Percentiles rank a stretch among this genome's conserved stretches.
These are phyloP conservation scores for Mortierella polycephala DNA, from an alignment of 371 early-diverging fungal genomes.

Conservation along the genomic window DNA sequence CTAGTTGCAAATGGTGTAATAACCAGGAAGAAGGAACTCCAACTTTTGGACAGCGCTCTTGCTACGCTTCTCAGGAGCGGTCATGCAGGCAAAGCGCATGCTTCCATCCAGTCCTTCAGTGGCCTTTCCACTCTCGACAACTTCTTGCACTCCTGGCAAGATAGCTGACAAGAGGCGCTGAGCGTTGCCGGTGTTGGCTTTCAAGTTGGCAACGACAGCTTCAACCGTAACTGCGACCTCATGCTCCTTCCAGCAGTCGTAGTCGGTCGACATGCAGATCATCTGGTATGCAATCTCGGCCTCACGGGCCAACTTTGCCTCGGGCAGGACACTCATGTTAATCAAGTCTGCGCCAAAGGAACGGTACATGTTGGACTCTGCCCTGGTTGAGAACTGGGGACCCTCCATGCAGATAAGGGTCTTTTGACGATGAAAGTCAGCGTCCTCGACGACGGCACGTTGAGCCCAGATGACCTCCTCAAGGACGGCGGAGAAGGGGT, in stretches of 20 bases:
- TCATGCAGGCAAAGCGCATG: constrained; percentile 82
- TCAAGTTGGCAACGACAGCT: constrained; percentile 91
- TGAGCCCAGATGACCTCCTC: constrained; percentile 77
- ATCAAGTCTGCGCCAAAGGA: constrained; percentile 93
- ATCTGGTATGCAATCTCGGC: constrained; percentile 98
- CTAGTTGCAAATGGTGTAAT: constrained; percentile 57
- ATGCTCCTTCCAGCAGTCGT: constrained; percentile 95
- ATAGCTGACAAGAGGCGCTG: constrained; percentile 80
- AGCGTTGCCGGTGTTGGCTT: constrained; percentile 87
- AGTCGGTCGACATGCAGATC: constrained; percentile 99
- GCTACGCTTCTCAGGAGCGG: constrained; percentile 76
- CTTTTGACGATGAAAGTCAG: constrained; percentile 78
- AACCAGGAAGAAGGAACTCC: constrained; percentile 85
- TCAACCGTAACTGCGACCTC: constrained; percentile 94
- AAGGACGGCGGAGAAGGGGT: constrained; percentile 90
- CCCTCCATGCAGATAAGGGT: constrained; percentile 98
- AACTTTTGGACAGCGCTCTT: constrained; percentile 78
- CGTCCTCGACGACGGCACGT: constrained; percentile 57
- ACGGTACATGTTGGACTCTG: constrained; percentile 96
- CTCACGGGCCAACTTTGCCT: constrained; percentile 96
- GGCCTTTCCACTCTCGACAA: constrained; percentile 60
- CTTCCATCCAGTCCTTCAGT: constrained; percentile 72
- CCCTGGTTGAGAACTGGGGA: constrained; percentile 96
- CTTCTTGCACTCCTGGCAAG: constrained; percentile 79
- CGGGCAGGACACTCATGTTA: constrained; percentile 97